phyloP scores from a whole-genome alignment of 306 rosid genomes.

The Lupinus albus region DNA sequence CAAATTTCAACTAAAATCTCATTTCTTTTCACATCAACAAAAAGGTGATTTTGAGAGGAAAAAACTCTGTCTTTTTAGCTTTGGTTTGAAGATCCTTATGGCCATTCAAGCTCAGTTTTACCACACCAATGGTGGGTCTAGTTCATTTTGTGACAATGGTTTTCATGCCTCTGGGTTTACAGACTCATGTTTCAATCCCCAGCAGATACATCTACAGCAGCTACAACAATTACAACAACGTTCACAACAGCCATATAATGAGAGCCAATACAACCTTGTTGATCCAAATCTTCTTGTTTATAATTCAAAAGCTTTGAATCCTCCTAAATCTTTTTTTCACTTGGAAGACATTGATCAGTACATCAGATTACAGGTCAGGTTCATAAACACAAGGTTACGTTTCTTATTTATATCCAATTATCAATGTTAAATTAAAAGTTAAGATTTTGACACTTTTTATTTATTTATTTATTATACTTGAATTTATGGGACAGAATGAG shows the following conservation, averaged over 20 bases:
- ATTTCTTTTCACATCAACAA: no score
- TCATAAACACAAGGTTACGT: background rate
- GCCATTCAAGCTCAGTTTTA: slow-evolving; percentile 68
- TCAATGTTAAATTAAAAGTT: no score
- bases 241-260: slow-evolving; percentile 29
- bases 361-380: slow-evolving; percentile 61
- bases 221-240: slow-evolving; percentile 38
- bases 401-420: background rate
- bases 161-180: slow-evolving; percentile 34
- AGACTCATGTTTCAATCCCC: slow-evolving; percentile 45
- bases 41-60: background rate
- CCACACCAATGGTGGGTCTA: slow-evolving; percentile 47
- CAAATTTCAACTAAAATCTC: background rate
- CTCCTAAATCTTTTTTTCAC: slow-evolving; percentile 44
- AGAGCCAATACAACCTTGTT: slow-evolving; percentile 23
- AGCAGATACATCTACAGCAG: slow-evolving; percentile 44
- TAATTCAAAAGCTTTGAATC: slow-evolving; percentile 9
- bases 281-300: slow-evolving; percentile 24
- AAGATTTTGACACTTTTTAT: background rate
- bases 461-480: background rate
- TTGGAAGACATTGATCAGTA: slow-evolving; percentile 58
- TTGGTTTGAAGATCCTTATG: slow-evolving; percentile 22
- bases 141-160: slow-evolving; percentile 49
- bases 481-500: slow-evolving; percentile 52
- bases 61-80: background rate